Conservation (phyloP, 495 filamentous ascomycete genomes). For the Collariella sp. region DNA sequence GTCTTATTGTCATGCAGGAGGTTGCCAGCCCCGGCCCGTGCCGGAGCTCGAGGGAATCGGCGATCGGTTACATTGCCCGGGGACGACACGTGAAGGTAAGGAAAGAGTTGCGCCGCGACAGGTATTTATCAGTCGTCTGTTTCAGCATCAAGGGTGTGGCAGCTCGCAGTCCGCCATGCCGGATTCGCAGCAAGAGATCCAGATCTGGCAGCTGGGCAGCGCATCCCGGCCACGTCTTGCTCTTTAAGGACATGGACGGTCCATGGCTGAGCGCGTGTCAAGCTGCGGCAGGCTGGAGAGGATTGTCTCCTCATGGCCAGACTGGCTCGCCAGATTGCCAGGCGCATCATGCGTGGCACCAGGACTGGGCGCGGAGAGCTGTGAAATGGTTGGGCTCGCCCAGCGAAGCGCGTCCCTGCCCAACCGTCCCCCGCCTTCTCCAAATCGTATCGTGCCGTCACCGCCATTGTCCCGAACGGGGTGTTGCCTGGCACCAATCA, state of each 20-base stretch:
- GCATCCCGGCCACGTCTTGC: neutral
- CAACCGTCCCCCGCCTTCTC: slow-evolving; percentile 13
- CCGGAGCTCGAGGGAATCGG: neutral
- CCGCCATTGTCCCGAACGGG: slow-evolving; percentile 6
- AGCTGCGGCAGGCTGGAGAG: neutral
- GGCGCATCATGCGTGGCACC: slow-evolving; percentile 13
- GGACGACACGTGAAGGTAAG: slow-evolving; percentile 6
- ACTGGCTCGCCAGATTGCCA: neutral
- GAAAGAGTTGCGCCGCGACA: neutral
- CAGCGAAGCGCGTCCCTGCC: slow-evolving; percentile 22
- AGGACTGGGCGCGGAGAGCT: neutral
- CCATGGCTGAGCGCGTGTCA: slow-evolving; percentile 6
- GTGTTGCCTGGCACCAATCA: slow-evolving; percentile 25
- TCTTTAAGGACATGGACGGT: slow-evolving; percentile 1
- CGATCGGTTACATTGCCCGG: neutral
- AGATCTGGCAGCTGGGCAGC: neutral
- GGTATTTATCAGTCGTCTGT: slow-evolving; percentile 7
- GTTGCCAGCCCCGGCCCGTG: neutral
- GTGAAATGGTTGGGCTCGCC: slow-evolving; percentile 9
- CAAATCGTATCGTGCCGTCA: slow-evolving; percentile 17
- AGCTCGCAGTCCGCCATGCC: slow-evolving; percentile 8
- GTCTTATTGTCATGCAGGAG: neutral
- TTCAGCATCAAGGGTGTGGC: slow-evolving; percentile 3
- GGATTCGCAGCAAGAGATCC: slow-evolving; percentile 6
- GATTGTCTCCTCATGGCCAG: neutral